Percentiles rank a stretch among this genome's conserved stretches.
These are phyloP conservation scores for Tricholoma furcatifolium DNA, from an alignment of 768 basidiomycete genomes.

Conservation along the genomic window DNA sequence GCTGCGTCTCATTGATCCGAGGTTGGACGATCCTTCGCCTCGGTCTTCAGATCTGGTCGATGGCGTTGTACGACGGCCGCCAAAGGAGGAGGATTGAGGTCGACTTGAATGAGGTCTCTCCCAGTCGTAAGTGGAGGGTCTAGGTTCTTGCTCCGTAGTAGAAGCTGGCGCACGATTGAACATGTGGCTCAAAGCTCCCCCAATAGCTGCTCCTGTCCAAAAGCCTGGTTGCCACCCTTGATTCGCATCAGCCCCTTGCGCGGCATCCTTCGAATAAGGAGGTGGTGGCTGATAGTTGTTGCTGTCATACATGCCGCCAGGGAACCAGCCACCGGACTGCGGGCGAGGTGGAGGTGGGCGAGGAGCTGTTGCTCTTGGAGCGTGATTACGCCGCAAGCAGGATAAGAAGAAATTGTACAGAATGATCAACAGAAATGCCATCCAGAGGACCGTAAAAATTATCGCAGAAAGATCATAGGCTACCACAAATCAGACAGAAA, in stretches of 20 bases:
- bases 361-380: constrained; percentile 29
- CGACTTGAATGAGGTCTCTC: constrained; percentile 41
- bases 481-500: constrained; percentile 18
- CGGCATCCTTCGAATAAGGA: constrained; percentile 51
- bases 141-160: constrained; percentile 8
- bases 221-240: constrained; percentile 70
- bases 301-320: constrained; percentile 41
- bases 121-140: constrained; percentile 52
- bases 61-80: constrained; percentile 24
- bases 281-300: constrained; percentile 50
- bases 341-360: constrained; percentile 31
- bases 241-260: constrained; percentile 16
- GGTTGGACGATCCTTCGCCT: constrained; percentile 66
- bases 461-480: constrained; percentile 46
- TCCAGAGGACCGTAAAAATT: constrained; percentile 59
- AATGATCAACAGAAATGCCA: constrained; percentile 48
- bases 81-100: constrained; percentile 26
- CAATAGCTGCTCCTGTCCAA: constrained; percentile 80
- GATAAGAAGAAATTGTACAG: constrained; percentile 59
- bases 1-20: constrained; percentile 73
- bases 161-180: constrained; percentile 36
- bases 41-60: constrained; percentile 41
- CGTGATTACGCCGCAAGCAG: constrained; percentile 38
- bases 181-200: constrained; percentile 63
- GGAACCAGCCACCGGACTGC: constrained; percentile 51